phyloP scores from a whole-genome alignment of 495 filamentous ascomycete genomes.

The Neurospora sp. region DNA sequence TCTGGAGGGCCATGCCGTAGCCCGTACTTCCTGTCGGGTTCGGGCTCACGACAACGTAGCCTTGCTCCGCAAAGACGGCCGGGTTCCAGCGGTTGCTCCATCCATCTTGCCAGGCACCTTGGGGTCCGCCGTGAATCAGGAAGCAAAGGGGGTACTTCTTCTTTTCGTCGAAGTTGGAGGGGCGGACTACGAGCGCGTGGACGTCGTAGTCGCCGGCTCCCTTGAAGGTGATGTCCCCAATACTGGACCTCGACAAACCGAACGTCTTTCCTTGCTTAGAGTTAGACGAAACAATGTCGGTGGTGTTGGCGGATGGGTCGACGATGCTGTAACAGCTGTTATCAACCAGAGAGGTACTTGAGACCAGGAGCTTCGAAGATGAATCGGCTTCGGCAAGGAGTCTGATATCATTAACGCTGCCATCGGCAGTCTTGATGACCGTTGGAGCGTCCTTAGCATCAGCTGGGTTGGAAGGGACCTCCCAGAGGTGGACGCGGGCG shows the following conservation, averaged over 20 bases:
- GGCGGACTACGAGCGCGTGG: conserved; percentile 76
- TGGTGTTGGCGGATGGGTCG: conserved; percentile 37
- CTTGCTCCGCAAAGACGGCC: conserved; percentile 82
- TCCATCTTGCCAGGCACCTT: conserved; percentile 71
- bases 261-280: conserved; percentile 59
- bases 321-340: conserved; percentile 57
- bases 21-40: conserved; percentile 84
- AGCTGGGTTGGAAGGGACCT: conserved; percentile 44
- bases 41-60: conserved; percentile 77
- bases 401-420: conserved; percentile 49
- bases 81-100: conserved; percentile 93
- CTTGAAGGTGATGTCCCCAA: conserved; percentile 63
- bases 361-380: conserved; percentile 49
- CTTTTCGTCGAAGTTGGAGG: conserved; percentile 60
- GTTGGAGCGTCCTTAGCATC: conserved; percentile 45
- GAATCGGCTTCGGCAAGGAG: conserved; percentile 37
- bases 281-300: conserved; percentile 50
- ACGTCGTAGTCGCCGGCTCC: conserved; percentile 43
- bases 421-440: conserved; percentile 45
- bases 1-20: conserved; percentile 70
- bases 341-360: conserved; percentile 56
- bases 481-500: conserved; percentile 54
- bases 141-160: conserved; percentile 77
- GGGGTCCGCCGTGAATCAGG: conserved; percentile 82
- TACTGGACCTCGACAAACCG: conserved; percentile 50